Conservation (phyloP, 345 rosid genomes). For the Lenwebbia sp. region DNA sequence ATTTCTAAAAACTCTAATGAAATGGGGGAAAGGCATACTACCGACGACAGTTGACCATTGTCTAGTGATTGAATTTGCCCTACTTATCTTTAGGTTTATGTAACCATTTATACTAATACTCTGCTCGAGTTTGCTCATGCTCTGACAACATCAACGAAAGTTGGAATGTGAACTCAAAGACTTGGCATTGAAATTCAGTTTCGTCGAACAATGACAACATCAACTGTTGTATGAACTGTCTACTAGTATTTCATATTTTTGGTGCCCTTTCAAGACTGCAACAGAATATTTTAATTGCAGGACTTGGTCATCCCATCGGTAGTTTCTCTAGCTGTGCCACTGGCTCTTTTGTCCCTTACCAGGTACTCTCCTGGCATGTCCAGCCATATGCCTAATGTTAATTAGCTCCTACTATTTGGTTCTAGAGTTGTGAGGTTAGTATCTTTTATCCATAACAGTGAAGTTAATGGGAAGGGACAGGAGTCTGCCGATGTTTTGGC, state of each 20-base stretch:
- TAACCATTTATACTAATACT: not conserved
- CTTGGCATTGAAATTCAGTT: not conserved
- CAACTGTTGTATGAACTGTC: not conserved
- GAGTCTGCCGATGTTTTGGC: conserved; percentile 52
- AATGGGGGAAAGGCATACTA: too few species aligned
- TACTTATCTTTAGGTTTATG: not conserved
- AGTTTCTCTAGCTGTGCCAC: conserved; percentile 75
- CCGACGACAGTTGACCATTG: too few species aligned
- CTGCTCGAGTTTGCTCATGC: not conserved
- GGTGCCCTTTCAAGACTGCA: not conserved
- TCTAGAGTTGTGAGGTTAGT: conserved; percentile 8
- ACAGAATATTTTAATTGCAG: conserved; percentile 20
- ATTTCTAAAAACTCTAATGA: not conserved
- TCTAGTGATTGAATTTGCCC: not conserved
- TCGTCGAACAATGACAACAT: not conserved
- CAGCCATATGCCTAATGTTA: not conserved
- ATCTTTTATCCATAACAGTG: conserved; percentile 35
- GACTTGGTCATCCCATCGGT: conserved; percentile 60
- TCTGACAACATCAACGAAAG: not conserved
- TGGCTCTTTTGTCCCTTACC: conserved; percentile 79
- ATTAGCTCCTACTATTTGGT: not conserved
- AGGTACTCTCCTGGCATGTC: conserved; percentile 33
- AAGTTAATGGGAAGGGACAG: conserved; percentile 77
- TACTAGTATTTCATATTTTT: not conserved
- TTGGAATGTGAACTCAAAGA: not conserved